Base-by-base conservation (phyloP, 331 rosid genomes). In the Pyrus hybrid region DNA sequence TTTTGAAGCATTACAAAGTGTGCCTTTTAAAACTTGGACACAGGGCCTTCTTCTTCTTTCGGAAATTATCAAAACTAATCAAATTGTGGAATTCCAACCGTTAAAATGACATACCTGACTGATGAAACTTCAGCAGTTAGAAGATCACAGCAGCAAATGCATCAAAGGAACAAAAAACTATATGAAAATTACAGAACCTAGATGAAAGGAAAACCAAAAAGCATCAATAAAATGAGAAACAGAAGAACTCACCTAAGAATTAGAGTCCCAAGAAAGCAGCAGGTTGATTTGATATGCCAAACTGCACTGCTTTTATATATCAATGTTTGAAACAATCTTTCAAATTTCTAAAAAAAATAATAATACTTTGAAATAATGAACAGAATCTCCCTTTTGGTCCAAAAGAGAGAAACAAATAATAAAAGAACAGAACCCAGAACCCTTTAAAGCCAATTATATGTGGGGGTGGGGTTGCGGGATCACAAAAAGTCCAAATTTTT, bases 31-130 rank as follows among this genome's bases (percentile, higher is more conserved):
- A 61, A 23, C 63, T 57, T 21, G 9, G 63, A 57, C 22, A 57
- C 22, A 23, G 32, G 30, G 63, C 56, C n/a, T 16, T 10, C 28
- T n/a, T n/a, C 16, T 18, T 7, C 60, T 53, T 53, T 22, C 6
- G 26, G 23, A 29, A 29, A 18, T 8, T 30, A 18, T 37, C 43
- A 37, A 33, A 66, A 35, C 18, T 33, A 66, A 35, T 11, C 18
- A 49, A 66, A 35, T n/a, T 66, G 9, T 5, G 53, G 4, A 26
- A 35, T 67, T 33, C 53, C 7, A 25, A 14, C 23, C 21, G 12
- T 45, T 17, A 43, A 21, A 12, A 71, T 22, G 66, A 71, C 51
- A 71, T 86, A 94, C 97, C 97, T 88, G 23, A 83, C 60, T 33
- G 85, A 79, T 22, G 89, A 81, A 43, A 56, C 26, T 22, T 1